Percentiles rank a stretch among this genome's conserved stretches.
These are phyloP conservation scores for Trametes cinnabarina DNA, from an alignment of 768 basidiomycete species.

Conservation along the genomic window DNA sequence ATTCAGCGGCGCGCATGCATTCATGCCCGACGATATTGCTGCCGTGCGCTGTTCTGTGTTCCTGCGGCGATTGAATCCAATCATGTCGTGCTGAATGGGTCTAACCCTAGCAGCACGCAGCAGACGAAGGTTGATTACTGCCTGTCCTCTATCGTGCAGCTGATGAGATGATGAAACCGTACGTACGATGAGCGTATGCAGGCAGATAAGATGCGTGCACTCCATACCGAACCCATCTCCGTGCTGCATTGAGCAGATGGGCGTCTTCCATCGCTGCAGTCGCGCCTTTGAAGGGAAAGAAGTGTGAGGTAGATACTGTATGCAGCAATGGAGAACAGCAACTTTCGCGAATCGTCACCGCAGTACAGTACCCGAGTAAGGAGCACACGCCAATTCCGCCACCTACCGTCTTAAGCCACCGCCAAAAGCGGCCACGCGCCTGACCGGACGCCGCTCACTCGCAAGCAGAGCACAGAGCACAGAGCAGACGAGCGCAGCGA, in stretches of 20 bases:
- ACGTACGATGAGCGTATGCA: background rate
- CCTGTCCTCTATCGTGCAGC: background rate
- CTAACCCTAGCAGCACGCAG: conserved; percentile 6
- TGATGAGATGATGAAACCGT: background rate
- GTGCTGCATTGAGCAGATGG: background rate
- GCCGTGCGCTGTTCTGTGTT: background rate
- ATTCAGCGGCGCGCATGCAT: background rate
- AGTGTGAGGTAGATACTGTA: no score
- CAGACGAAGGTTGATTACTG: background rate
- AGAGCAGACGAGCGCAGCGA: conserved; percentile 1
- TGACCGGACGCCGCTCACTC: no score
- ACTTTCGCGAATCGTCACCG: no score
- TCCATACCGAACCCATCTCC: background rate
- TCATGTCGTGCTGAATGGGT: background rate
- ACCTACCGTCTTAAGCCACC: no score
- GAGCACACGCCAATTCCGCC: no score
- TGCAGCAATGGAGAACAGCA: no score
- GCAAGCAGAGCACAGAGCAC: no score
- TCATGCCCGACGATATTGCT: background rate
- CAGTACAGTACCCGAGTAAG: no score
- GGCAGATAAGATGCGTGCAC: background rate
- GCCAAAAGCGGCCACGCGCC: no score
- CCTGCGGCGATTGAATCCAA: conserved; percentile 7
- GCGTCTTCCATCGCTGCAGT: no score
- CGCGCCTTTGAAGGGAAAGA: no score